These are phyloP conservation scores for Tubosaeta sp. DNA, from an alignment of 768 basidiomycete genomes.

Conservation along the genomic window DNA sequence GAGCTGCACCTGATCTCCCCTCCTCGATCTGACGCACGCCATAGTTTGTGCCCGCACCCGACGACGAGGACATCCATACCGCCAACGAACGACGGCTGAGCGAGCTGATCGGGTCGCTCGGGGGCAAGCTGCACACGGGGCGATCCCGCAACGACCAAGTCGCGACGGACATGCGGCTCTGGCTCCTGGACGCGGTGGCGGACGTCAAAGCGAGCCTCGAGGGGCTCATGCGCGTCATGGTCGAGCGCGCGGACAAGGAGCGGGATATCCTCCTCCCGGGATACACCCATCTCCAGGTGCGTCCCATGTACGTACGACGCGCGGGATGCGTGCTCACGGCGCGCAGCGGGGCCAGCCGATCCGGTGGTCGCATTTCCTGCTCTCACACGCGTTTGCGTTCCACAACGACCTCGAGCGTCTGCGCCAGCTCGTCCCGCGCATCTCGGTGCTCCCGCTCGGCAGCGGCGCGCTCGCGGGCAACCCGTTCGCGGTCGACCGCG, in stretches of 20 bases:
- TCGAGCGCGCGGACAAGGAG: slow-evolving; percentile 91
- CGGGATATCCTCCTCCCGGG: slow-evolving; percentile 89
- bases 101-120: slow-evolving; percentile 88
- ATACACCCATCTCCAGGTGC: slow-evolving; percentile 94
- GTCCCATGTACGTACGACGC: not conserved
- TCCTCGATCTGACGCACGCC: not conserved
- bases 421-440: slow-evolving; percentile 76
- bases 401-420: slow-evolving; percentile 84
- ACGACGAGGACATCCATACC: slow-evolving; percentile 99
- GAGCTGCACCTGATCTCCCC: not conserved
- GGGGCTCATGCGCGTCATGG: slow-evolving; percentile 81
- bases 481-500: slow-evolving; percentile 90
- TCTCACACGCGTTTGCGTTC: slow-evolving; percentile 94
- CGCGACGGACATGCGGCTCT: slow-evolving; percentile 96
- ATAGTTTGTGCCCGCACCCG: slow-evolving; percentile 73
- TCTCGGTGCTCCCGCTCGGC: slow-evolving; percentile 91
- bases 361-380: slow-evolving; percentile 95
- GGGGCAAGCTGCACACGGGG: slow-evolving; percentile 96
- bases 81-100: slow-evolving; percentile 94
- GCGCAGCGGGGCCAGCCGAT: slow-evolving; percentile 93
- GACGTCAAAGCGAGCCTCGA: slow-evolving; percentile 66
- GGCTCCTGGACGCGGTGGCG: slow-evolving; percentile 79
- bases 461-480: slow-evolving; percentile 96
- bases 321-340: not conserved
- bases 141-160: slow-evolving; percentile 98